Conservation (phyloP, 2,329 filamentous ascomycete genomes). For the Ramularia collo-cygni region DNA sequence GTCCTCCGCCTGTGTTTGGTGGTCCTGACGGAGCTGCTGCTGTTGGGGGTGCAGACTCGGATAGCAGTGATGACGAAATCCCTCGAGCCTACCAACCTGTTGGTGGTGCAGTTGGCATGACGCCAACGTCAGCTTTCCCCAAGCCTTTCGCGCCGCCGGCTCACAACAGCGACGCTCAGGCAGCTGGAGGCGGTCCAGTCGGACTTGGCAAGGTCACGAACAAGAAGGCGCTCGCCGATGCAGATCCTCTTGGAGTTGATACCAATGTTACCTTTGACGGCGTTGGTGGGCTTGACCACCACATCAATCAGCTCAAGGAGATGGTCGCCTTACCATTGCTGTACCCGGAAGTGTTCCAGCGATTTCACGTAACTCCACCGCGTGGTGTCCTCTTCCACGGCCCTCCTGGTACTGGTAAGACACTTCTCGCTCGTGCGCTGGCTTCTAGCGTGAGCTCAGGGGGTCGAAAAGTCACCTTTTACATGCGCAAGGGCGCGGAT, state of each 20-base stretch:
- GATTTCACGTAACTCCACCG: slow-evolving; percentile 88
- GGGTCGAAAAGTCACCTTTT: slow-evolving; percentile 93
- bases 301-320: slow-evolving; percentile 96
- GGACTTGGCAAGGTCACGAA: slow-evolving; percentile 89
- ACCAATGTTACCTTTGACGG: slow-evolving; percentile 88
- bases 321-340: slow-evolving; percentile 94
- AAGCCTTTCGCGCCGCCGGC: slow-evolving; percentile 46
- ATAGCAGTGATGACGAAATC: slow-evolving; percentile 90
- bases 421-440: slow-evolving; percentile 84
- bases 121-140: slow-evolving; percentile 47
- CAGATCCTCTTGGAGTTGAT: slow-evolving; percentile 89
- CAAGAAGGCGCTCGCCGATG: slow-evolving; percentile 83
- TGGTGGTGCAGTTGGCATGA: slow-evolving; percentile 59
- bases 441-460: slow-evolving; percentile 85
- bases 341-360: slow-evolving; percentile 88
- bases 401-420: slow-evolving; percentile 95
- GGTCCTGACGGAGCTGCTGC: slow-evolving; percentile 70
- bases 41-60: slow-evolving; percentile 76
- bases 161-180: slow-evolving; percentile 51
- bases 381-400: slow-evolving; percentile 95
- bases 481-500: slow-evolving; percentile 98
- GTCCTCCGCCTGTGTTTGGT: slow-evolving; percentile 62
- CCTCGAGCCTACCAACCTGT: slow-evolving; percentile 50
- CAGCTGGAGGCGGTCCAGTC: slow-evolving; percentile 57
- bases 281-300: slow-evolving; percentile 83